Percentiles rank a stretch among this genome's conserved stretches.
Conservation (phyloP, 2,329 filamentous ascomycete genomes). For the Hypoxylon sp. region DNA sequence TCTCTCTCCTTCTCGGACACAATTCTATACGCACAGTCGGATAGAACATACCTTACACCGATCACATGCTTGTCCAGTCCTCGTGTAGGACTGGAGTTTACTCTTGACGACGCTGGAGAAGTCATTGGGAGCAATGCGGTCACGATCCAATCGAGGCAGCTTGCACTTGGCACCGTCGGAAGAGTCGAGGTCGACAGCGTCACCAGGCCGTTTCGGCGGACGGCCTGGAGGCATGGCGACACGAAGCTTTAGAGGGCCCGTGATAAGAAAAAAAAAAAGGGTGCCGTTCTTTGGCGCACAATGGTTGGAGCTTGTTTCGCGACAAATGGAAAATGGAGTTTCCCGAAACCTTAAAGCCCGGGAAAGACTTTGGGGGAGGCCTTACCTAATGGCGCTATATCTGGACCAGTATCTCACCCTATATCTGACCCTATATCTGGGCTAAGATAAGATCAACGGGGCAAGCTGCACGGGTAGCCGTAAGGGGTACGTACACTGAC, state of each 20-base stretch:
- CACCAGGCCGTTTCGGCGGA: conserved; percentile 62
- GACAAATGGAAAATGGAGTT: conserved; percentile 44
- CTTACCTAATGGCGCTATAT: conserved; percentile 27
- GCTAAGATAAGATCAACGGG: conserved; percentile 17
- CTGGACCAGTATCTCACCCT: conserved; percentile 2
- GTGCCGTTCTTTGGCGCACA: conserved; percentile 43
- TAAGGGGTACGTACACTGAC: conserved; percentile 3
- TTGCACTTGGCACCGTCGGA: conserved; percentile 63
- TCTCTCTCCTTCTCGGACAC: conserved; percentile 7
- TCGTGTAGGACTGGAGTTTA: conserved; percentile 68
- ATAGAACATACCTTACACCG: conserved; percentile 79
- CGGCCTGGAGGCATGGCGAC: conserved; percentile 59
- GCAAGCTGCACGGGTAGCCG: conserved; percentile 9
- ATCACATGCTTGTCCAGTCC: conserved; percentile 89
- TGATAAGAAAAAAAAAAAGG: conserved; percentile 10
- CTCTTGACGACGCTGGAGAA: conserved; percentile 71
- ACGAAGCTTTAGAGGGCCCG: conserved; percentile 34
- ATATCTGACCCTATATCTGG: conserved; percentile 4
- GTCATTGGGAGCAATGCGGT: conserved; percentile 59
- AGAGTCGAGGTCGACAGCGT: conserved; percentile 55
- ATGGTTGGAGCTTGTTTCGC: conserved; percentile 42
- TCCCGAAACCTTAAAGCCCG: conserved; percentile 43
- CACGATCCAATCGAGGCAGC: conserved; percentile 64
- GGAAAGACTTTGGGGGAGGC: conserved; percentile 24
- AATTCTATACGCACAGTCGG: background rate